Evolutionary conservation across 805 yeast genomes (phyloP).

Genomic region (Cyberlindnera misumaiensis): DNA sequence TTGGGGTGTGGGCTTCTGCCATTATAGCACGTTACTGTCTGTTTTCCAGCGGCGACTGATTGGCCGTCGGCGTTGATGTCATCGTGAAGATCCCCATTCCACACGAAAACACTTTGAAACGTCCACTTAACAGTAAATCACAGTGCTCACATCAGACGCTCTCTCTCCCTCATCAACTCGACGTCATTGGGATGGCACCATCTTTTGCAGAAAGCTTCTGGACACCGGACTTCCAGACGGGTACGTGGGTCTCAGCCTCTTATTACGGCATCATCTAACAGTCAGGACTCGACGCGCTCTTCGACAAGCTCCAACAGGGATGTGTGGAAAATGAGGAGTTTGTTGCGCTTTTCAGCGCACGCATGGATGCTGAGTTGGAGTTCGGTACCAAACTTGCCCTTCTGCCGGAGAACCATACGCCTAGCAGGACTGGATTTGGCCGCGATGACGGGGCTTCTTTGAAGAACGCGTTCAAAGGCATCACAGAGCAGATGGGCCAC

Average conservation of each 20-base stretch:
- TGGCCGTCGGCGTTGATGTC: too few relatives aligned
- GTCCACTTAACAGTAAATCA: neutral
- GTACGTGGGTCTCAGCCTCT: constrained; percentile 21
- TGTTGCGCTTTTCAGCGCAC: constrained; percentile 51
- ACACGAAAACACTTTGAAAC: neutral
- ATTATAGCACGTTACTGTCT: too few relatives aligned
- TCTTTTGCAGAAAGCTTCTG: constrained; percentile 75
- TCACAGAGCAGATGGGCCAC: constrained; percentile 43
- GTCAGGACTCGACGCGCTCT: constrained; percentile 42
- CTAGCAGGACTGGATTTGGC: constrained; percentile 36
- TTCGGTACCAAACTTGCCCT: constrained; percentile 53
- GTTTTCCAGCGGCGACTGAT: too few relatives aligned
- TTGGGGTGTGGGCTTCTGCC: constrained; percentile 35
- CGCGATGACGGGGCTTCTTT: constrained; percentile 61
- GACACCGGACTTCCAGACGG: constrained; percentile 60
- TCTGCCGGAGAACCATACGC: constrained; percentile 30
- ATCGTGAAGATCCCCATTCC: neutral
- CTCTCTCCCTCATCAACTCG: too few relatives aligned
- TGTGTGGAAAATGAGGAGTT: constrained; percentile 66
- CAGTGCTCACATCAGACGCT: too few relatives aligned
- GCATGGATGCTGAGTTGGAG: constrained; percentile 65
- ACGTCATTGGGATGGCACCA: constrained; percentile 24
- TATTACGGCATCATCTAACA: neutral
- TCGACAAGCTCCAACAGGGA: constrained; percentile 52
- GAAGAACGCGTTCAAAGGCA: constrained; percentile 54